Percentiles rank a stretch among this genome's conserved stretches.
Evolutionary conservation across 208 protist genomes (phyloP).

Genomic region (Plasmodiophora brassicae): DNA sequence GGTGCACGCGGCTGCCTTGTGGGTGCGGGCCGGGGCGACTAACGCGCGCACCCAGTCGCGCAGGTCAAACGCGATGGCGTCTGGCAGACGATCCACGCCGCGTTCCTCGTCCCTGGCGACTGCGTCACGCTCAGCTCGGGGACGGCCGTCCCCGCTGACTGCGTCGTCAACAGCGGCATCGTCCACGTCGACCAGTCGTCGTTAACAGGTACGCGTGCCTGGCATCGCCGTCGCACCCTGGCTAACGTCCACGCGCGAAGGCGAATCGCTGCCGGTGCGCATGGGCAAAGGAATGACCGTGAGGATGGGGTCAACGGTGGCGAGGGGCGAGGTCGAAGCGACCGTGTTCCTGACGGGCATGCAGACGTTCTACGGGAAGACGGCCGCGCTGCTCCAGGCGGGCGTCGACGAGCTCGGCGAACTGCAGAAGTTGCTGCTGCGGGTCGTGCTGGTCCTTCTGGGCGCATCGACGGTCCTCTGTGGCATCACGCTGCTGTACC

Average conservation of each 20-base stretch:
- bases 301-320: slow-evolving; percentile 75
- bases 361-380: slow-evolving; percentile 83
- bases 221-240: not conserved
- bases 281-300: slow-evolving; percentile 73
- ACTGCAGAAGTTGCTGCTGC: slow-evolving; percentile 61
- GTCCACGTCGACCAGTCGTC: slow-evolving; percentile 84
- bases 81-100: slow-evolving; percentile 70
- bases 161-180: slow-evolving; percentile 58
- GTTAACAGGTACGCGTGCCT: slow-evolving; percentile 64
- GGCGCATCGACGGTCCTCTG: not conserved
- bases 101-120: slow-evolving; percentile 80
- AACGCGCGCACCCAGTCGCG: slow-evolving; percentile 43
- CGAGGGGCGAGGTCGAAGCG: slow-evolving; percentile 62
- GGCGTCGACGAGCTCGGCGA: slow-evolving; percentile 56
- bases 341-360: slow-evolving; percentile 72
- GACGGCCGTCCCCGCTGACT: slow-evolving; percentile 82
- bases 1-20: not conserved
- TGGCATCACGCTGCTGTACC: not conserved
- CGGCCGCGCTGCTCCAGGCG: slow-evolving; percentile 74
- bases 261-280: slow-evolving; percentile 85
- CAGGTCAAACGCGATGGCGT: slow-evolving; percentile 73
- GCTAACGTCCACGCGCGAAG: not conserved
- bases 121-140: slow-evolving; percentile 76
- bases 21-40: not conserved
- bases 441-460: slow-evolving; percentile 42